Conservation (phyloP, 2,329 filamentous ascomycete species). For the Nectriaceae sp. region DNA sequence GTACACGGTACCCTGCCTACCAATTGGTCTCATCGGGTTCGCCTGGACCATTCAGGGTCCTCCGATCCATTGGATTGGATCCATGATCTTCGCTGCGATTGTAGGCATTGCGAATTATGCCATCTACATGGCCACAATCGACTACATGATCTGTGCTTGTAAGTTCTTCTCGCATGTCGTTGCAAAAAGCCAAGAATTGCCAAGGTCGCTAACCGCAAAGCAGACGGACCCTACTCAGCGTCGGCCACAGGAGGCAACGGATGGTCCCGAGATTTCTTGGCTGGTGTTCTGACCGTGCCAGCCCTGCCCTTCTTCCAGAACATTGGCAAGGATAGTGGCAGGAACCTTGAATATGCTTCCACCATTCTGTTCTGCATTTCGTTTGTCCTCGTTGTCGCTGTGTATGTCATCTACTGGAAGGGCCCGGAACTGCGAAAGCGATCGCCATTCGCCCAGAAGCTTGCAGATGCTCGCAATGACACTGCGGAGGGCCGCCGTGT, state of each 20-base stretch:
- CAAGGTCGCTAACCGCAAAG: too few species aligned
- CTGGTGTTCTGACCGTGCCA: slow-evolving; percentile 70
- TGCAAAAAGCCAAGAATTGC: too few species aligned
- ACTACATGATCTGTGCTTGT: slow-evolving; percentile 63
- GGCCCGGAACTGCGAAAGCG: slow-evolving; percentile 60
- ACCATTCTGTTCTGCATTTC: slow-evolving; percentile 67
- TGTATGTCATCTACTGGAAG: slow-evolving; percentile 68
- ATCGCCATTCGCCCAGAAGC: slow-evolving; percentile 65
- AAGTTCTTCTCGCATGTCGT: too few species aligned
- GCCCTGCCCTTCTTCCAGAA: slow-evolving; percentile 65
- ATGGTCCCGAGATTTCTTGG: slow-evolving; percentile 72
- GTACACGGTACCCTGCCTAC: slow-evolving; percentile 60
- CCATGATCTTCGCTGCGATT: slow-evolving; percentile 63
- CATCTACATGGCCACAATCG: slow-evolving; percentile 76
- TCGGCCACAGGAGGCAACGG: slow-evolving; percentile 77
- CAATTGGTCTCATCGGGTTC: slow-evolving; percentile 70
- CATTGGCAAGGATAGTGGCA: slow-evolving; percentile 48
- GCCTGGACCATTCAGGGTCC: slow-evolving; percentile 68
- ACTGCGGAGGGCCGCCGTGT: slow-evolving; percentile 31
- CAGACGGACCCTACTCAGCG: slow-evolving; percentile 68
- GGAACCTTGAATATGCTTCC: slow-evolving; percentile 59
- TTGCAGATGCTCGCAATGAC: slow-evolving; percentile 48
- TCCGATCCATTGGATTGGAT: slow-evolving; percentile 66
- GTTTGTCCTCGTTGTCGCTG: slow-evolving; percentile 60
- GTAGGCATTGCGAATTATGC: slow-evolving; percentile 74